phyloP scores from a whole-genome alignment of 1,139 yeast genomes.

The Diutina pseudorugosa region DNA sequence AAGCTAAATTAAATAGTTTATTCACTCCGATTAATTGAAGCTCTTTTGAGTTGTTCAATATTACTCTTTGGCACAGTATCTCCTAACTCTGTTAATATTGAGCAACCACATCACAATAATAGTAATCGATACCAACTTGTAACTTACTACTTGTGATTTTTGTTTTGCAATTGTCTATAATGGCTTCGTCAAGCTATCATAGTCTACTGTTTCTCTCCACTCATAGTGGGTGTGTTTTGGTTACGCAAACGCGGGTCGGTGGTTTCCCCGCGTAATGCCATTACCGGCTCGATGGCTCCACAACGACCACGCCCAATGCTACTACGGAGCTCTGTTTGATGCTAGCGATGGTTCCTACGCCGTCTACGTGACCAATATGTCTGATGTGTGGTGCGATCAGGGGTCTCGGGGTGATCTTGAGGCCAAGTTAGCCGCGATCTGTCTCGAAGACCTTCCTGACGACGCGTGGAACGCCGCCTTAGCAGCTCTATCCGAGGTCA shows the following conservation, averaged over 20 bases:
- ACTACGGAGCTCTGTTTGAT: background rate
- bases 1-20: too few species aligned
- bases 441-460: slow-evolving; percentile 11
- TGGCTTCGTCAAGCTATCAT: too few species aligned
- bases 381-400: slow-evolving; percentile 14
- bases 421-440: background rate
- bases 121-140: too few species aligned
- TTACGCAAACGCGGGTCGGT: background rate
- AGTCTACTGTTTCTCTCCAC: too few species aligned
- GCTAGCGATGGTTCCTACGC: slow-evolving; percentile 9
- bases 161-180: too few species aligned
- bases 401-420: background rate
- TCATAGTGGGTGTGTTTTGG: too few species aligned
- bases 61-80: too few species aligned
- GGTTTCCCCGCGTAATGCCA: background rate
- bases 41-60: too few species aligned
- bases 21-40: too few species aligned
- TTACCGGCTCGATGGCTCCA: background rate
- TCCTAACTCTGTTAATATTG: too few species aligned
- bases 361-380: slow-evolving; percentile 18
- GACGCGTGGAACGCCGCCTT: slow-evolving; percentile 7
- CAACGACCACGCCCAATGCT: background rate
- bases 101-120: too few species aligned
- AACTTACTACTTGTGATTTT: too few species aligned
- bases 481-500: slow-evolving; percentile 1